phyloP scores from a whole-genome alignment of 257 asterid genomes.

The Cinchona pubescens region DNA sequence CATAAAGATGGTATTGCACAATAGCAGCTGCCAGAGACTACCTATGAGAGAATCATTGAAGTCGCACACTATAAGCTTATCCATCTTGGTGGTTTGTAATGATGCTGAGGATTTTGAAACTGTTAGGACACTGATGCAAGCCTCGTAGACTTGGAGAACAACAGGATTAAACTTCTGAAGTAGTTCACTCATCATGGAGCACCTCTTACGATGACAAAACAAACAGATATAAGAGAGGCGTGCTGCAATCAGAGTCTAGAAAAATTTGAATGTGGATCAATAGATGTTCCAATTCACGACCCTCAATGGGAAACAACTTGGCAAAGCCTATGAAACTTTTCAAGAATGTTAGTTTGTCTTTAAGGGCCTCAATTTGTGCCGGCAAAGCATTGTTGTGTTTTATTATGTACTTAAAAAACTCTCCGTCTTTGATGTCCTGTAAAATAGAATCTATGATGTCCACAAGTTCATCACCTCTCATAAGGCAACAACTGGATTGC shows the following conservation, averaged over 20 bases:
- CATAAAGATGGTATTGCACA: no score
- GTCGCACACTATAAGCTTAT: not conserved
- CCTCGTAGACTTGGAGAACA: not conserved
- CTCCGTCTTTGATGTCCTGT: no score
- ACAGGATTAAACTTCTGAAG: not conserved
- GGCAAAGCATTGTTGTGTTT: not conserved
- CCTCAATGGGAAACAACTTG: not conserved
- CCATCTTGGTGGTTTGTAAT: not conserved
- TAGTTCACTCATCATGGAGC: not conserved
- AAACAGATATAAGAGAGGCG: not conserved
- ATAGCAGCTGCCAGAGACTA: no score
- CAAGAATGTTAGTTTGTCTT: not conserved
- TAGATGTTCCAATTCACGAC: not conserved
- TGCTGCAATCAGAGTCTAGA: not conserved
- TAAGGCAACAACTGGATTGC: not conserved
- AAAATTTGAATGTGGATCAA: not conserved
- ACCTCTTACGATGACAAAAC: not conserved
- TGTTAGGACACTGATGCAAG: not conserved
- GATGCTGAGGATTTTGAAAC: not conserved
- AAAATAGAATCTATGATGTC: not conserved
- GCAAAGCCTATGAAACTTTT: not conserved
- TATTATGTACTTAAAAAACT: no score
- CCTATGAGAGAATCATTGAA: slow-evolving; percentile 5
- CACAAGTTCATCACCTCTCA: no score
- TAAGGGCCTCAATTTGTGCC: not conserved